phyloP scores from a whole-genome alignment of 2,329 filamentous ascomycete species.

The Fusarium sp. region DNA sequence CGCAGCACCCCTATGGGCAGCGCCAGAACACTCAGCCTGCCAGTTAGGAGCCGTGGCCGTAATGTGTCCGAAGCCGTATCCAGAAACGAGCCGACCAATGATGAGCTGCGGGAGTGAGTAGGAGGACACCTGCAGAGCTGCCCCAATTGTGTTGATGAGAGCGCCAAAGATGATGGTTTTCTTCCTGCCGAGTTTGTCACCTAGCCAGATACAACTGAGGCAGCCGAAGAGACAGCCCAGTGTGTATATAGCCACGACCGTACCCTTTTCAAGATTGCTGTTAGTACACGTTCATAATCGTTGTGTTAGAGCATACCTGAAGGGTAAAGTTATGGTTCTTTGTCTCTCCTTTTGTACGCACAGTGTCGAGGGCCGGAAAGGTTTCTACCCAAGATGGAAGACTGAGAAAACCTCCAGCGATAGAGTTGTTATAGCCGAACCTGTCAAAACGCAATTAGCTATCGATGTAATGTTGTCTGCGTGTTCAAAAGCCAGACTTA shows the following conservation, averaged over 20 bases:
- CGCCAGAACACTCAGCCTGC: constrained; percentile 8
- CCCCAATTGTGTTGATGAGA: neutral
- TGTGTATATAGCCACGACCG: constrained; percentile 1
- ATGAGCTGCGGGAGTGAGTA: constrained; percentile 1
- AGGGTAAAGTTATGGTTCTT: neutral
- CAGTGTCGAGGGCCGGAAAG: constrained; percentile 1
- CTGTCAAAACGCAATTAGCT: accelerated
- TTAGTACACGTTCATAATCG: accelerated
- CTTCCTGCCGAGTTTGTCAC: constrained; percentile 4
- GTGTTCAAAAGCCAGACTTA: neutral
- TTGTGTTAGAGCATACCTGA: neutral
- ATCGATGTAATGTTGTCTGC: neutral
- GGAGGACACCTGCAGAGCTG: neutral
- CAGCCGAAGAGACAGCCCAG: constrained; percentile 4
- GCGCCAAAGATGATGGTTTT: neutral
- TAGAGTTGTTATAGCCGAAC: constrained; percentile 1
- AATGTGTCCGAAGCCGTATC: constrained; percentile 3
- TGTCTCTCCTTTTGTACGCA: neutral
- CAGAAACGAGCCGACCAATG: neutral
- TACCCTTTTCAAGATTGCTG: accelerated
- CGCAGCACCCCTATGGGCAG: neutral
- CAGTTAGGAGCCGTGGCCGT: constrained; percentile 6
- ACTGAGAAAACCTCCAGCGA: constrained; percentile 3
- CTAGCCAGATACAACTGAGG: constrained; percentile 7
- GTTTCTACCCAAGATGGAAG: constrained; percentile 5